Percentiles rank a stretch among this genome's conserved stretches.
phyloP scores from a whole-genome alignment of 495 filamentous ascomycete genomes.

The Gamarada debralockiae region DNA sequence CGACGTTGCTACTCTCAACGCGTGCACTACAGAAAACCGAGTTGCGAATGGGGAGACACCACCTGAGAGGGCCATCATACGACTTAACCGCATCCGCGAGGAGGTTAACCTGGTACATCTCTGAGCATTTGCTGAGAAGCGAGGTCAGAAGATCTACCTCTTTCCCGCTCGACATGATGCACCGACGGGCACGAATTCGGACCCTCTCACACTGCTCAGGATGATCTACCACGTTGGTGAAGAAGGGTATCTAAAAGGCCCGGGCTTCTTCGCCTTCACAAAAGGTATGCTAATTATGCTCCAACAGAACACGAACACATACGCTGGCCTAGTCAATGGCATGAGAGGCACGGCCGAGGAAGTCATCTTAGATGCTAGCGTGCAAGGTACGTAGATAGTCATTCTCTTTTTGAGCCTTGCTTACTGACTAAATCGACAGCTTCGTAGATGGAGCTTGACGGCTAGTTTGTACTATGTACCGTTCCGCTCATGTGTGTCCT shows the following conservation, averaged over 20 bases:
- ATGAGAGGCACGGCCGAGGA: conserved; percentile 10
- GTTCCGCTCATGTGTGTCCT: conserved; percentile 10
- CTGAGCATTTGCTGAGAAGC: conserved; percentile 4
- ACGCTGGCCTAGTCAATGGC: conserved; percentile 11
- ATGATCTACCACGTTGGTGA: conserved; percentile 10
- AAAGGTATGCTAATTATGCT: conserved; percentile 14
- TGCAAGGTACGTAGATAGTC: conserved; percentile 4
- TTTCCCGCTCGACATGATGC: conserved; percentile 10
- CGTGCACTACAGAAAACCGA: conserved; percentile 4
- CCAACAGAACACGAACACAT: conserved; percentile 10
- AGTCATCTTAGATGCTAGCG: conserved; percentile 11
- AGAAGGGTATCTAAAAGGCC: conserved; percentile 7
- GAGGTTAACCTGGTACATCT: conserved; percentile 13
- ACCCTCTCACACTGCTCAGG: conserved; percentile 3
- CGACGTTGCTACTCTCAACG: conserved; percentile 10
- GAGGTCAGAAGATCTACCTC: conserved; percentile 17
- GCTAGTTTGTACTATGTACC: conserved; percentile 9
- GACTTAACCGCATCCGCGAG: conserved; percentile 9
- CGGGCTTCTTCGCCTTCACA: conserved; percentile 12
- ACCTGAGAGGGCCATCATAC: conserved; percentile 8
- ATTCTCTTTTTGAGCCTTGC: not conserved
- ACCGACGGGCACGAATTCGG: not conserved
- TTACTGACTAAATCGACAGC: conserved; percentile 5
- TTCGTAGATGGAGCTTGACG: conserved; percentile 15
- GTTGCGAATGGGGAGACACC: conserved; percentile 11